Percentiles rank a stretch among this genome's conserved stretches.
phyloP scores from a whole-genome alignment of 495 filamentous ascomycete species.

The Stereocaulon alpinum region DNA sequence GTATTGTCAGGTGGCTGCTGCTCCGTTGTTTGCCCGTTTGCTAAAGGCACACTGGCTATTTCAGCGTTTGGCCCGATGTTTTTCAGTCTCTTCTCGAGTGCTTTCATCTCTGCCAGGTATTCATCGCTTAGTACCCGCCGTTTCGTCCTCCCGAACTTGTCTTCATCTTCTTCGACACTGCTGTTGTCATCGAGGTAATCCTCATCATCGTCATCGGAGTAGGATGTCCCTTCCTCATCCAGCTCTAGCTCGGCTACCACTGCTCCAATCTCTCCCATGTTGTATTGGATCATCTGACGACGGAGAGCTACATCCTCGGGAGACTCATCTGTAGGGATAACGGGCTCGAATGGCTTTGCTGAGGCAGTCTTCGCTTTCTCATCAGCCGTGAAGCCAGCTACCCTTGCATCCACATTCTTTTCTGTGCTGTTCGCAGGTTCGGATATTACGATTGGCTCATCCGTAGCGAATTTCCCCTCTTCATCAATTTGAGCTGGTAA shows the following conservation, averaged over 20 bases:
- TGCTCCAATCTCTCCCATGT: slow-evolving; percentile 69
- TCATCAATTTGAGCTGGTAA: too few relatives aligned
- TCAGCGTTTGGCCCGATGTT: slow-evolving; percentile 41
- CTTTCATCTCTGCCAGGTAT: slow-evolving; percentile 69
- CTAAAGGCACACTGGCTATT: neutral
- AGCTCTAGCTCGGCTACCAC: slow-evolving; percentile 90
- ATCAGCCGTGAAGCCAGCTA: neutral
- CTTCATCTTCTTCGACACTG: slow-evolving; percentile 50
- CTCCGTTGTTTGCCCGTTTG: neutral
- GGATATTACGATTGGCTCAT: too few relatives aligned
- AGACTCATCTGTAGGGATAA: slow-evolving; percentile 53
- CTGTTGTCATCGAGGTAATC: slow-evolving; percentile 48
- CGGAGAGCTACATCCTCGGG: slow-evolving; percentile 71
- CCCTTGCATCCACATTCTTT: neutral
- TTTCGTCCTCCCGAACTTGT: slow-evolving; percentile 60
- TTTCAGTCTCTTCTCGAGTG: slow-evolving; percentile 65
- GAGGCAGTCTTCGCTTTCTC: neutral
- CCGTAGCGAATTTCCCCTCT: too few relatives aligned
- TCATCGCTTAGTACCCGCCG: slow-evolving; percentile 53
- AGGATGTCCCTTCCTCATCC: slow-evolving; percentile 51
- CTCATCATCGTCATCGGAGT: slow-evolving; percentile 38
- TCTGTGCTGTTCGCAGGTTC: neutral
- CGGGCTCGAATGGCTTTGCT: slow-evolving; percentile 8
- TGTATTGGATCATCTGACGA: slow-evolving; percentile 86
- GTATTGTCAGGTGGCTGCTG: neutral